These are phyloP conservation scores for Myrica gale DNA, from an alignment of 306 rosid genomes.

Conservation along the genomic window DNA sequence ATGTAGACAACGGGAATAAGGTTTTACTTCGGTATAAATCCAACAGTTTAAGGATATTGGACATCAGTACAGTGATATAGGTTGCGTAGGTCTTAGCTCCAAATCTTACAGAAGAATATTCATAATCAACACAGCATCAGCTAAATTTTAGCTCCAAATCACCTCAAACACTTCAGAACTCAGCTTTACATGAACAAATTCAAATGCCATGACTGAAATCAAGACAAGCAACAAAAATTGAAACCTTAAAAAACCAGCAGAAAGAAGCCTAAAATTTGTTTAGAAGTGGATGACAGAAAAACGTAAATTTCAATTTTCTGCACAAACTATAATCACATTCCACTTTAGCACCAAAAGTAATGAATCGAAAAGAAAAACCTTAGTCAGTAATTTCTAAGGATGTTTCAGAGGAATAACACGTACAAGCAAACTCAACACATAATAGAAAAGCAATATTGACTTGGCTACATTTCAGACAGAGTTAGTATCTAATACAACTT, in stretches of 20 bases:
- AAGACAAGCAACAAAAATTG: not conserved
- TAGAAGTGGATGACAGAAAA: not conserved
- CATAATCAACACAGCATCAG: not conserved
- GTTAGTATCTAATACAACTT: slow-evolving; percentile 2
- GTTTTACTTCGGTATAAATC: slow-evolving; percentile 6
- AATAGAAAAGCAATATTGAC: not conserved
- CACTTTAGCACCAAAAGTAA: not conserved
- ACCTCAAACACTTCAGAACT: slow-evolving; percentile 11
- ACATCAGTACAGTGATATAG: not conserved
- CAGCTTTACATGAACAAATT: not conserved
- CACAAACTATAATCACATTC: not conserved
- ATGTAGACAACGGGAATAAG: slow-evolving; percentile 21
- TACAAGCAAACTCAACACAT: not conserved
- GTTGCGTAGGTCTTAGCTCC: not conserved
- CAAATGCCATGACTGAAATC: not conserved
- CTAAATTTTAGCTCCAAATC: not conserved
- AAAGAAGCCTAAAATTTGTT: not conserved
- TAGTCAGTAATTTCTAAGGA: not conserved
- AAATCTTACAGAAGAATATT: not conserved
- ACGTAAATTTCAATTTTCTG: not conserved
- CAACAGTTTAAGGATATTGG: not conserved
- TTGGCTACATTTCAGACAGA: not conserved
- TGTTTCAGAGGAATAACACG: not conserved
- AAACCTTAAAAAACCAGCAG: not conserved
- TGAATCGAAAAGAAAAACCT: not conserved